A percentile compares a stretch with the other conserved stretches of the same genome.
These are phyloP conservation scores for Lomentospora prolificans DNA, from an alignment of 2,329 filamentous ascomycete species.

Conservation along the genomic window DNA sequence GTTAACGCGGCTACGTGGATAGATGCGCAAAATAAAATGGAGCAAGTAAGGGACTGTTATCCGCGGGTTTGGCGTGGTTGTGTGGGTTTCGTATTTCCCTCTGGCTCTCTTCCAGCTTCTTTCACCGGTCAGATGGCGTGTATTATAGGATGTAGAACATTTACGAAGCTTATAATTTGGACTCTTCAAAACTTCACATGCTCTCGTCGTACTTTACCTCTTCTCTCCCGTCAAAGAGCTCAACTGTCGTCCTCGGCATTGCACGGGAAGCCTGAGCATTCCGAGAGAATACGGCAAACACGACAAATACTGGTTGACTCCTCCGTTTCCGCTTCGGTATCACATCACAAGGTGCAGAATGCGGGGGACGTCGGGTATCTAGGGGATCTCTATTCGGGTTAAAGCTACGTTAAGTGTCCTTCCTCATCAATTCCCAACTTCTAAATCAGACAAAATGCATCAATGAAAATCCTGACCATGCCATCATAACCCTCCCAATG, in stretches of 20 bases:
- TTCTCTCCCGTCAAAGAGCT: too few relatives aligned
- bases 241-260: too few relatives aligned
- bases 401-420: background rate
- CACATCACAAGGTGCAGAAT: background rate
- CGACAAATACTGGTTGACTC: too few relatives aligned
- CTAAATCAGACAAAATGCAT: background rate
- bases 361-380: background rate
- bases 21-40: conserved; percentile 4
- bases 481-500: background rate
- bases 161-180: conserved; percentile 4
- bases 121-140: background rate
- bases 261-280: too few relatives aligned
- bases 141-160: conserved; percentile 3
- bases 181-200: background rate
- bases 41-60: background rate
- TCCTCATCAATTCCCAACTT: background rate
- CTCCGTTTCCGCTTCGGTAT: background rate
- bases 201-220: background rate
- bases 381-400: conserved; percentile 5
- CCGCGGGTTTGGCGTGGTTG: background rate
- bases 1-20: too few relatives aligned
- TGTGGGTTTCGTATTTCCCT: background rate
- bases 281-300: too few relatives aligned
- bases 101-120: background rate
- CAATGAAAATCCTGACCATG: background rate